Evolutionary conservation across 2,329 filamentous ascomycete genomes (phyloP), one percentile per base, ranked within the genome.

Genomic region (Penicillium olsonii): DNA sequence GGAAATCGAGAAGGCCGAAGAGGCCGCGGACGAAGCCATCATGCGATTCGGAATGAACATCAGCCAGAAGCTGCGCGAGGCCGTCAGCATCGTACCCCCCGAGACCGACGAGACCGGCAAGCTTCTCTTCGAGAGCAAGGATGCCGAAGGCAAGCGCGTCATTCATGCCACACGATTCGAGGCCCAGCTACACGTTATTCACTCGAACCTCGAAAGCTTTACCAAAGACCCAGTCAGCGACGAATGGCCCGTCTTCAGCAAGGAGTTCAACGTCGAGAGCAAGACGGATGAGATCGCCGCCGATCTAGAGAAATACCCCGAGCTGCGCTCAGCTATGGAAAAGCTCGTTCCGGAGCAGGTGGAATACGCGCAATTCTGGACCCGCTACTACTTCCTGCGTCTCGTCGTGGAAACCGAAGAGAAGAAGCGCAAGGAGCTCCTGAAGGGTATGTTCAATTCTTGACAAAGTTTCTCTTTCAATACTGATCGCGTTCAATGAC

Each of bases 151-250:
- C 20, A 96, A 94, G 78, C 82, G 94, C 47, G 90, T 97, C 14
- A 95, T 97, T 56, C 94, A 99, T 69, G 89, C 90, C 1, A 96
- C 91, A 43, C 83, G 94, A 53, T 92, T 96, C 67, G 94, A 99
- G 65, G 94, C 94, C 1, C 94, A 97, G 72, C 77, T 99, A 54
- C 92, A 99, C 67, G 91, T 95, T 27, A 92, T 99, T 52, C 94
- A 99, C 70, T 92, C 90, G 4, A 88, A 85, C 17, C 71, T 85
- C 33, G 87, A 94, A 54, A 89, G 85, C 61, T 95, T 97, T 71
- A 82, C 83, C 47, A 87, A 88, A 65, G 91, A 97, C 64, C 90
- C 92, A 0, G 79, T 82, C 7, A 85, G 85, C 41, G 79, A 82
- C 12, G 85, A 95, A 69, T 97, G 87, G 76, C 79, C 84, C 9